These are phyloP conservation scores for Malus fusca DNA, from an alignment of 306 rosid species.

Conservation along the genomic window DNA sequence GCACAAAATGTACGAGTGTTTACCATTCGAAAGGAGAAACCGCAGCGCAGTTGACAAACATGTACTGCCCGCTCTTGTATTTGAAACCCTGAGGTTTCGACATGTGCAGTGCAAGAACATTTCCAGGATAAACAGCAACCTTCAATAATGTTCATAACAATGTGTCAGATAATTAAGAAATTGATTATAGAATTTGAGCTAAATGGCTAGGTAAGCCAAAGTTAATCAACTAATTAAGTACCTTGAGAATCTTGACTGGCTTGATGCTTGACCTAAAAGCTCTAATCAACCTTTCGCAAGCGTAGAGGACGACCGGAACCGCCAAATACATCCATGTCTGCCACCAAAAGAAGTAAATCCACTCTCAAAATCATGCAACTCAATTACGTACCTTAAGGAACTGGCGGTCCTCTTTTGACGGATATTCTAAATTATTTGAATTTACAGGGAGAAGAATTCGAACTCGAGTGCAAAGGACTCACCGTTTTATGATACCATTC, in stretches of 20 bases:
- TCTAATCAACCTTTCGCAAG: slow-evolving; percentile 39
- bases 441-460: not conserved
- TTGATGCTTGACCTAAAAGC: slow-evolving; percentile 50
- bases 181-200: not conserved
- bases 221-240: not conserved
- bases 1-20: not conserved
- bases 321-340: slow-evolving; percentile 61
- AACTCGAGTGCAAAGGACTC: not conserved
- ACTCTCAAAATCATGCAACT: not conserved
- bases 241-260: slow-evolving; percentile 51
- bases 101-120: slow-evolving; percentile 47
- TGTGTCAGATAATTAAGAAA: not conserved
- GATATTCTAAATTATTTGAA: no score
- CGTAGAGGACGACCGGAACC: slow-evolving; percentile 41
- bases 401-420: not conserved
- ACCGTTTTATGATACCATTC: slow-evolving; percentile 50
- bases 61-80: slow-evolving; percentile 57
- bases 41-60: slow-evolving; percentile 51
- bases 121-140: slow-evolving; percentile 58
- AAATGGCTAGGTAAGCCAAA: not conserved
- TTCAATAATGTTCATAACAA: slow-evolving; percentile 2
- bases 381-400: not conserved
- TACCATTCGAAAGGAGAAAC: slow-evolving; percentile 58
- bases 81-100: slow-evolving; percentile 50
- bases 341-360: not conserved